Percentiles rank a stretch among this genome's conserved stretches.
These are phyloP conservation scores for Skeletonema marinoi DNA, from an alignment of 108 stramenopile genomes.

Conservation along the genomic window DNA sequence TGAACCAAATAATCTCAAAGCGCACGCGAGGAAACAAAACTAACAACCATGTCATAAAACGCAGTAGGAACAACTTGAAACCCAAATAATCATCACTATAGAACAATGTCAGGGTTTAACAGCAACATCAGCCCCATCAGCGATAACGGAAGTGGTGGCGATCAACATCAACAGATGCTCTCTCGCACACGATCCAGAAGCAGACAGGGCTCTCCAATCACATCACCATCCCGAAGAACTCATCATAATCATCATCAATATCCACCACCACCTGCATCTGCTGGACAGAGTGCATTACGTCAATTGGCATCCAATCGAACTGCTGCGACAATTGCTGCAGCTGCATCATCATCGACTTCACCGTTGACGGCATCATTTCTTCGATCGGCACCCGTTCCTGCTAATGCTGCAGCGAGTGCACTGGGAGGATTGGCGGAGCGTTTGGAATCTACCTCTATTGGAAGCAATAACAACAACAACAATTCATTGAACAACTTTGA, in stretches of 20 bases:
- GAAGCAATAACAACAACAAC: not conserved
- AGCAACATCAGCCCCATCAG: not conserved
- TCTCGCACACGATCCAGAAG: no score
- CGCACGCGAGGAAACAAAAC: no score
- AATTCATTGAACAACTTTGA: not conserved
- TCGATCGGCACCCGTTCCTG: not conserved
- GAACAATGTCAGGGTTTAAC: not conserved
- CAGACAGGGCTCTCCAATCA: no score
- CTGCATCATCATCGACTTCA: not conserved
- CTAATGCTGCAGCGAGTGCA: not conserved
- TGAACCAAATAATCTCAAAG: no score
- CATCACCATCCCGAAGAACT: not conserved
- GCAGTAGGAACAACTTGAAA: no score
- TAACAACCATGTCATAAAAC: no score
- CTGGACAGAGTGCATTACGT: slow-evolving; percentile 20
- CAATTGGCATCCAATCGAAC: slow-evolving; percentile 6
- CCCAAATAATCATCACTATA: no score
- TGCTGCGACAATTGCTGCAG: not conserved
- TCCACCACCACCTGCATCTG: not conserved
- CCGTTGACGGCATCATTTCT: not conserved
- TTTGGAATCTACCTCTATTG: not conserved
- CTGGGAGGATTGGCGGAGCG: not conserved
- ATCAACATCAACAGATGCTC: no score
- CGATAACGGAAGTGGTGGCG: not conserved
- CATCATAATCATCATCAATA: not conserved